Percentiles rank a stretch among this genome's conserved stretches.
Conservation (phyloP, 331 rosid species). For the Malus hybrid region DNA sequence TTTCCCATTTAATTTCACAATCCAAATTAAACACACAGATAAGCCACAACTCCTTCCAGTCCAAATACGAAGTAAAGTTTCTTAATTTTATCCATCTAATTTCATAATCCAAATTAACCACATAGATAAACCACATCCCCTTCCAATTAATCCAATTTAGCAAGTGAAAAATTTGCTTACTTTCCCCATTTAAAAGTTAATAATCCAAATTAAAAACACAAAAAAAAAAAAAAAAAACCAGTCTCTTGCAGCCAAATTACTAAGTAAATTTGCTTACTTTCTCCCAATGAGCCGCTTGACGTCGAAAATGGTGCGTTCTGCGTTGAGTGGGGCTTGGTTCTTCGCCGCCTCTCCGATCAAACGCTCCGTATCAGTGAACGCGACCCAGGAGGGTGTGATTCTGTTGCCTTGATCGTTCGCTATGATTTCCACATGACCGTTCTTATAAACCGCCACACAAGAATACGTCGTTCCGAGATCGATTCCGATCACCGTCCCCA, state of each 20-base stretch:
- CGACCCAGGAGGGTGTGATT: constrained; percentile 60
- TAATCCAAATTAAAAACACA: neutral
- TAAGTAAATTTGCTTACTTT: constrained; percentile 20
- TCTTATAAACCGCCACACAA: constrained; percentile 48
- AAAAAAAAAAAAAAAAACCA: neutral
- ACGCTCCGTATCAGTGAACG: constrained; percentile 54
- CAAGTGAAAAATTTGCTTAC: too few relatives aligned
- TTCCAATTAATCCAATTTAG: too few relatives aligned
- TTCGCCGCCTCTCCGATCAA: constrained; percentile 59
- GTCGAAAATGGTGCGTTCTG: constrained; percentile 43
- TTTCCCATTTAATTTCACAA: too few relatives aligned
- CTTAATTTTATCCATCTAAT: too few relatives aligned
- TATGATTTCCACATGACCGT: constrained; percentile 44
- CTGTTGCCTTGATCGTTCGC: constrained; percentile 60
- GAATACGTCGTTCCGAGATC: constrained; percentile 62
- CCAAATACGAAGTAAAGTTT: too few relatives aligned
- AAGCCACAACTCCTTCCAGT: too few relatives aligned
- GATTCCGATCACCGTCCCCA: constrained; percentile 47
- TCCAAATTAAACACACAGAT: too few relatives aligned
- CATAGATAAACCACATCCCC: neutral
- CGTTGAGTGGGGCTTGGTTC: constrained; percentile 53
- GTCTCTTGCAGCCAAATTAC: neutral
- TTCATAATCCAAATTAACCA: neutral
- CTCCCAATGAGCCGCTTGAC: constrained; percentile 57
- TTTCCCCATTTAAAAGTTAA: too few relatives aligned